phyloP scores from a whole-genome alignment of 2,329 filamentous ascomycete species.

The Emmonsiellopsis sp. region DNA sequence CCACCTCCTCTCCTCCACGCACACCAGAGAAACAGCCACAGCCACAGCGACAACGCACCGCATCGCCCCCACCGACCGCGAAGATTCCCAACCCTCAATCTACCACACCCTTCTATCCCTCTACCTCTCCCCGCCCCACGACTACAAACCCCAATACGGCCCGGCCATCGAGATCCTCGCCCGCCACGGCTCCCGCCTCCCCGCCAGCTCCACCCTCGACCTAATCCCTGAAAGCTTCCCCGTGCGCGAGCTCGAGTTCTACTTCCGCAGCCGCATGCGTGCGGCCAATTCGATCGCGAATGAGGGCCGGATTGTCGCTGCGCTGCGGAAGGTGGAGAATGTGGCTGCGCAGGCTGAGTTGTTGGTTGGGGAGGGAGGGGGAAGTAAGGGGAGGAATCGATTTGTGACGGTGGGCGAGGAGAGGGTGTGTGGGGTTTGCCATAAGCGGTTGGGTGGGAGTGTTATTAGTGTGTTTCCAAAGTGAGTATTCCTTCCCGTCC shows the following conservation, averaged over 20 bases:
- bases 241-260: conserved; percentile 71
- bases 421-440: conserved; percentile 80
- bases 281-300: conserved; percentile 75
- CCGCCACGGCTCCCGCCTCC: conserved; percentile 83
- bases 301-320: conserved; percentile 67
- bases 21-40: conserved; percentile 38
- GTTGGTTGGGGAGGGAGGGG: conserved; percentile 55
- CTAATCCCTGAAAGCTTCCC: conserved; percentile 76
- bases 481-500: conserved; percentile 38
- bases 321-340: conserved; percentile 67
- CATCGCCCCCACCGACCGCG: conserved; percentile 38
- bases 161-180: conserved; percentile 83
- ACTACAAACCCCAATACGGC: conserved; percentile 61
- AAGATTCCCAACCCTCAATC: conserved; percentile 59
- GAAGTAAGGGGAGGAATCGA: conserved; percentile 49
- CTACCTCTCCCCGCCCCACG: conserved; percentile 72
- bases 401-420: conserved; percentile 81
- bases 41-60: conserved; percentile 25
- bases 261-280: conserved; percentile 86
- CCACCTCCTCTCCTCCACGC: conserved; percentile 42
- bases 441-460: conserved; percentile 84
- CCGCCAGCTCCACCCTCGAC: conserved; percentile 74
- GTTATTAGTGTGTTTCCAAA: conserved; percentile 86
- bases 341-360: conserved; percentile 67
- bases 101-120: conserved; percentile 86